phyloP scores from a whole-genome alignment of 306 rosid genomes.

The Cicer judaicum region DNA sequence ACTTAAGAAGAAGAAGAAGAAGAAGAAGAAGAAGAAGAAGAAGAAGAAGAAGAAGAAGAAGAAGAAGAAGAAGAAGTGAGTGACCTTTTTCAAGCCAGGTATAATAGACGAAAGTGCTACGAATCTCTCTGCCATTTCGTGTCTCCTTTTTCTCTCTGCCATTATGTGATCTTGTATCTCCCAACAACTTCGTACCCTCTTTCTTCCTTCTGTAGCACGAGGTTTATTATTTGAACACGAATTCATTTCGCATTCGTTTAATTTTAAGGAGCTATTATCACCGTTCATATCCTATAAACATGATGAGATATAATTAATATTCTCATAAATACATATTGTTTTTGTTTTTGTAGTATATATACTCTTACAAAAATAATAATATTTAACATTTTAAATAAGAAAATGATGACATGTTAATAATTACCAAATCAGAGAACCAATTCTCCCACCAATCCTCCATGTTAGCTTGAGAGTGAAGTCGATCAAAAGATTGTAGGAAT shows the following conservation, averaged over 20 bases:
- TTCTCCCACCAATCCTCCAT: slow-evolving; percentile 35
- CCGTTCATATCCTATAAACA: neutral
- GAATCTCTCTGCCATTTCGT: slow-evolving; percentile 31
- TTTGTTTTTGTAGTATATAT: neutral
- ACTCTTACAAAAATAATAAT: neutral
- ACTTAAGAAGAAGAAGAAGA: too few relatives aligned
- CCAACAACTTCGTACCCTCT: slow-evolving; percentile 22
- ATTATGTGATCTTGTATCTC: slow-evolving; percentile 26
- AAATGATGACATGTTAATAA: neutral
- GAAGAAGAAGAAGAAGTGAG: neutral
- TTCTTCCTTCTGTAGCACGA: neutral
- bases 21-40: too few relatives aligned
- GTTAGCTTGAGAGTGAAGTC: neutral
- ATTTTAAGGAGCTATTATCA: neutral
- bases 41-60: too few relatives aligned
- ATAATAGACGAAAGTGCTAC: slow-evolving; percentile 30
- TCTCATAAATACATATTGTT: neutral
- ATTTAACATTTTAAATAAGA: neutral
- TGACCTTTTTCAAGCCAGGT: slow-evolving; percentile 39
- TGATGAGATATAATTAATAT: neutral
- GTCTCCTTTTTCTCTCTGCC: slow-evolving; percentile 41
- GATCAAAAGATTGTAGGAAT: too few relatives aligned
- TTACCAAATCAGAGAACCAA: slow-evolving; percentile 33
- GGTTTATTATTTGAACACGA: neutral
- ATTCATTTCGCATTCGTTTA: neutral